These are phyloP conservation scores for Plasmodium adleri DNA, from an alignment of 169 alveolate species.

Conservation along the genomic window DNA sequence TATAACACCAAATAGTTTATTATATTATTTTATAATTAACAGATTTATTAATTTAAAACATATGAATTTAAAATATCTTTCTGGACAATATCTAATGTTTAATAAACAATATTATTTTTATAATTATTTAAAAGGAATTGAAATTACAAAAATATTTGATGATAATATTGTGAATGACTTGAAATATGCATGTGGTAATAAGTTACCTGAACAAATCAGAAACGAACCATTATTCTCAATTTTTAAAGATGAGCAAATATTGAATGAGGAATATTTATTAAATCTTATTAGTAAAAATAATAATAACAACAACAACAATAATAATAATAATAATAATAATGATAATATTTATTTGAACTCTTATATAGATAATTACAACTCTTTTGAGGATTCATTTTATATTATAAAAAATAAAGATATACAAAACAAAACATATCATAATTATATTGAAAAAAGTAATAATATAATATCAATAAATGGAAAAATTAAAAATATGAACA, in stretches of 20 bases:
- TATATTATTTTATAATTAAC: conserved; percentile 81
- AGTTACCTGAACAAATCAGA: conserved; percentile 22
- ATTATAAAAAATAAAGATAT: conserved; percentile 5
- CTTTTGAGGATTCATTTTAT: background rate
- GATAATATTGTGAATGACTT: conserved; percentile 48
- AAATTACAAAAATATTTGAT: conserved; percentile 66
- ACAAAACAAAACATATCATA: background rate
- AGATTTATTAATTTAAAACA: conserved; percentile 82
- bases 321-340: no score
- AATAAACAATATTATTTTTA: conserved; percentile 73
- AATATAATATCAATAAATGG: background rate
- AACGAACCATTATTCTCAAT: conserved; percentile 53
- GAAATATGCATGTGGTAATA: conserved; percentile 23
- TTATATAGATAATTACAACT: conserved; percentile 28
- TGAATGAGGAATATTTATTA: conserved; percentile 41
- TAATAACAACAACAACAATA: no score
- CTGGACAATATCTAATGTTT: conserved; percentile 87
- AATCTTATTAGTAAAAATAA: conserved; percentile 4
- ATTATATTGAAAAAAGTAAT: background rate
- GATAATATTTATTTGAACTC: background rate
- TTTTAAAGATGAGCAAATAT: conserved; percentile 46
- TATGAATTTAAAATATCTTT: conserved; percentile 75
- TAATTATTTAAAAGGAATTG: conserved; percentile 31
- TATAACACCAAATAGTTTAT: conserved; percentile 84
- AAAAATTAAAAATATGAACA: background rate